Evolutionary conservation across 192 early-diverging fungal genomes (phyloP).

Genomic region (Chytriomyces sp.): DNA sequence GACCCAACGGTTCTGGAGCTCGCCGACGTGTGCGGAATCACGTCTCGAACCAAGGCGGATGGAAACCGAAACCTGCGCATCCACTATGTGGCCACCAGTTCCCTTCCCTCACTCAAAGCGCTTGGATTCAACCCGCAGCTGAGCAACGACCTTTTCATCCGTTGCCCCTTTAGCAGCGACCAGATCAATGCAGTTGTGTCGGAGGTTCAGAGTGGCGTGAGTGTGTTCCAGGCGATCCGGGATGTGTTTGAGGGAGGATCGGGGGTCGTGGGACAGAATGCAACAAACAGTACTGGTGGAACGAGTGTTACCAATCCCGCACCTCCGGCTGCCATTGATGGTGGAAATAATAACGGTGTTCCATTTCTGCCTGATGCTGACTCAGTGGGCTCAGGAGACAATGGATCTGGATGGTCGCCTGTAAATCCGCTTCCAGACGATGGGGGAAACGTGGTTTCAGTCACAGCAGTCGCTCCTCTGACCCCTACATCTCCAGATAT

Average conservation of each 20-base stretch:
- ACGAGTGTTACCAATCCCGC: too few relatives aligned
- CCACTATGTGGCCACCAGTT: conserved; percentile 21
- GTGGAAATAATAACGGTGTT: too few relatives aligned
- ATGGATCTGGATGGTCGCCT: too few relatives aligned
- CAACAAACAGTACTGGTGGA: too few relatives aligned
- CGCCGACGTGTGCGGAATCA: conserved; percentile 31
- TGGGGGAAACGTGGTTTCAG: too few relatives aligned
- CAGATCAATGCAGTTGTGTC: conserved; percentile 18
- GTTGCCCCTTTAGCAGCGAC: conserved; percentile 8
- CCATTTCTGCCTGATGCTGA: too few relatives aligned
- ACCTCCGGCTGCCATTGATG: too few relatives aligned
- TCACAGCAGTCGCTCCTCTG: too few relatives aligned
- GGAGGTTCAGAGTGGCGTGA: conserved; percentile 8
- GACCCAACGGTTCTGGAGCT: conserved; percentile 26
- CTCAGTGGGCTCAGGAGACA: too few relatives aligned
- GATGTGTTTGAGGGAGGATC: background rate
- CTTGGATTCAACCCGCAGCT: conserved; percentile 13
- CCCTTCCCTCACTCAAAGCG: conserved; percentile 19
- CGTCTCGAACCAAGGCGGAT: background rate
- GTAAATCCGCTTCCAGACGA: too few relatives aligned
- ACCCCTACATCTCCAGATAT: too few relatives aligned
- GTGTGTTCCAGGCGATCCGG: background rate
- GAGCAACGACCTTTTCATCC: conserved; percentile 15
- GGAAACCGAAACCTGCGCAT: conserved; percentile 8
- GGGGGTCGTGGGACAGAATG: too few relatives aligned